These are phyloP conservation scores for Solanum tacnaense DNA, from an alignment of 257 asterid genomes.

Conservation along the genomic window DNA sequence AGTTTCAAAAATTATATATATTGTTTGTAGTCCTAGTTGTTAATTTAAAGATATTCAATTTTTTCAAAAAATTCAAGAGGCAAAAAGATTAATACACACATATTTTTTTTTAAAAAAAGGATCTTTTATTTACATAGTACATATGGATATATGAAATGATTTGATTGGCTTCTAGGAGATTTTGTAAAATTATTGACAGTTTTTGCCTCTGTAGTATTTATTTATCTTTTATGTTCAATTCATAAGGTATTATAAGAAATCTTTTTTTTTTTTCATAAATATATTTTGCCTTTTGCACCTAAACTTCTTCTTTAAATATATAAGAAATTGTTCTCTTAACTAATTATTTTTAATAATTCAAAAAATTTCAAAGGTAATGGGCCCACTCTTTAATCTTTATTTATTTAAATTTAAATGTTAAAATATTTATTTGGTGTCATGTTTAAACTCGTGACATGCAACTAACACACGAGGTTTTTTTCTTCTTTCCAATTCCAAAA, in stretches of 20 bases:
- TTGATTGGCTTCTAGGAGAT: background rate
- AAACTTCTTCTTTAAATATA: background rate
- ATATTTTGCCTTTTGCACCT: background rate
- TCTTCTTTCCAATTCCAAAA: background rate
- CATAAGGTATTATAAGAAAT: background rate
- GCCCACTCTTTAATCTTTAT: background rate
- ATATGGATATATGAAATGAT: background rate
- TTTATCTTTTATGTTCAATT: too few species aligned
- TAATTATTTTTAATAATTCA: background rate
- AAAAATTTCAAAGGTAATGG: background rate
- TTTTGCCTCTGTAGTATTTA: background rate
- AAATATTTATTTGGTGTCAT: too few species aligned
- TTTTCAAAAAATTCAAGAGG: background rate
- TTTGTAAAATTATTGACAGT: background rate
- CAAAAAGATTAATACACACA: background rate
- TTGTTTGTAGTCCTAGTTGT: background rate
- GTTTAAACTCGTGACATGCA: background rate
- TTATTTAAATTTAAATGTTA: too few species aligned
- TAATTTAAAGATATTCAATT: background rate
- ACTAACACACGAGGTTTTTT: background rate
- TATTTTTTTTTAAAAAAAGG: background rate
- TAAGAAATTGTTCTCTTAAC: background rate
- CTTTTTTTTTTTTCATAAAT: background rate
- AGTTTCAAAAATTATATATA: background rate
- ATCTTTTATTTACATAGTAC: background rate